Percentiles rank a stretch among this genome's conserved stretches.
Evolutionary conservation across 495 filamentous ascomycete genomes (phyloP).

Genomic region (Penicillium chermesinum): DNA sequence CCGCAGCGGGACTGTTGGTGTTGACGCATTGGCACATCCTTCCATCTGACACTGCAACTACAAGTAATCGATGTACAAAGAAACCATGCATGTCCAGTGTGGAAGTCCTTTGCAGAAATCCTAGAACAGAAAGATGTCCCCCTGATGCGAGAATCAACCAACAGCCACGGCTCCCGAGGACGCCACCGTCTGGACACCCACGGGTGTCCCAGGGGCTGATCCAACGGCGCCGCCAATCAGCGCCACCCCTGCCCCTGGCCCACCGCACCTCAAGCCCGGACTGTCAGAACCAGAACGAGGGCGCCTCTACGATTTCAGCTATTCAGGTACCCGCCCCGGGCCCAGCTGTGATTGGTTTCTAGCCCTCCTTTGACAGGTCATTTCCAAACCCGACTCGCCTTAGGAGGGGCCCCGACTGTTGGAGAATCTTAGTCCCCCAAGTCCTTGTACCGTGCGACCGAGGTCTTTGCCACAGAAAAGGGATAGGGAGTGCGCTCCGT

Average conservation of each 20-base stretch:
- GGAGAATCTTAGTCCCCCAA: background rate
- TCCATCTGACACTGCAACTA: background rate
- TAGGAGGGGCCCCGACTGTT: background rate
- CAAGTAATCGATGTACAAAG: too few species aligned
- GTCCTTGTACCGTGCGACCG: slow-evolving; percentile 10
- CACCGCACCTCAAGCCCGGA: slow-evolving; percentile 11
- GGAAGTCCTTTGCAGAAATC: slow-evolving; percentile 2
- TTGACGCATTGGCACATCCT: too few species aligned
- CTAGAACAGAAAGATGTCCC: slow-evolving; percentile 7
- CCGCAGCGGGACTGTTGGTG: too few species aligned
- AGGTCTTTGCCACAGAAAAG: too few species aligned
- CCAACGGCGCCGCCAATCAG: slow-evolving; percentile 16
- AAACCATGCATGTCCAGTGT: too few species aligned
- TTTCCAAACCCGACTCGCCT: too few species aligned
- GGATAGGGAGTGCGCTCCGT: too few species aligned
- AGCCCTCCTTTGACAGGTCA: slow-evolving; percentile 19
- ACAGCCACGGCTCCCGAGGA: slow-evolving; percentile 12
- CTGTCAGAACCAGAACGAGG: slow-evolving; percentile 4
- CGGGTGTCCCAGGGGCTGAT: slow-evolving; percentile 22
- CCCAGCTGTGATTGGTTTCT: slow-evolving; percentile 17
- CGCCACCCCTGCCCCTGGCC: slow-evolving; percentile 4
- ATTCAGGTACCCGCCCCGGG: slow-evolving; percentile 26
- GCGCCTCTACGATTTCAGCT: too few species aligned
- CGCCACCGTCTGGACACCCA: slow-evolving; percentile 19
- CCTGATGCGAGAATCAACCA: slow-evolving; percentile 19